Evolutionary conservation across 208 protist genomes (phyloP).

Genomic region (Leishmania braziliensis): DNA sequence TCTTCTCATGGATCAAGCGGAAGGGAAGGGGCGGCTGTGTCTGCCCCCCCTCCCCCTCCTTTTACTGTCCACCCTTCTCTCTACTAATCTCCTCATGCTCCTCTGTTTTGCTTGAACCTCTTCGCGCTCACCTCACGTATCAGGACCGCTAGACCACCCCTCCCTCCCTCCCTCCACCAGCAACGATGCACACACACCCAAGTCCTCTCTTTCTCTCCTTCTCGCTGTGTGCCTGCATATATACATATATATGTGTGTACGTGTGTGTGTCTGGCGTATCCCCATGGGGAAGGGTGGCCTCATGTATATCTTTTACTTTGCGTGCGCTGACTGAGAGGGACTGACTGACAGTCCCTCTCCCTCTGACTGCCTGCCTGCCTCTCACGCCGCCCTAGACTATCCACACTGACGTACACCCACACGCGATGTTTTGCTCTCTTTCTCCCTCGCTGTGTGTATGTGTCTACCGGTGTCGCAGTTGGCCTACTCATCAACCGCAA

Average conservation of each 20-base stretch:
- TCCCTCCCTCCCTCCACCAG: not conserved
- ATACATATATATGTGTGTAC: not conserved
- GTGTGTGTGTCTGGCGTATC: not conserved
- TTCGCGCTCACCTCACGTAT: not conserved
- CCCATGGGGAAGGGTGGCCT: not conserved
- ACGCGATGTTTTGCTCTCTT: not conserved
- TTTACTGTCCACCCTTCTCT: not conserved
- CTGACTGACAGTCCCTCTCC: too few relatives aligned
- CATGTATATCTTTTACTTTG: conserved; percentile 7
- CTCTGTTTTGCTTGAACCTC: not conserved
- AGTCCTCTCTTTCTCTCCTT: not conserved
- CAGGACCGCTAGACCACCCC: not conserved
- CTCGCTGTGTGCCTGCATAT: not conserved
- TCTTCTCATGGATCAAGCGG: not conserved
- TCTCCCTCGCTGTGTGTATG: not conserved
- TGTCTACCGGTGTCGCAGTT: not conserved
- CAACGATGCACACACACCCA: not conserved
- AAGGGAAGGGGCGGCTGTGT: not conserved
- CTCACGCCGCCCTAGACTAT: not conserved
- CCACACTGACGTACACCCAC: not conserved
- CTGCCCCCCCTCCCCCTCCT: not conserved
- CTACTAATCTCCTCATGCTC: not conserved
- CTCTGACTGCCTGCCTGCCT: not conserved
- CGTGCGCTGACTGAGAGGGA: not conserved
- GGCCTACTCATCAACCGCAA: not conserved